Evolutionary conservation across 2,329 filamentous ascomycete genomes (phyloP).

Genomic region (Scedosporium dehoogii): DNA sequence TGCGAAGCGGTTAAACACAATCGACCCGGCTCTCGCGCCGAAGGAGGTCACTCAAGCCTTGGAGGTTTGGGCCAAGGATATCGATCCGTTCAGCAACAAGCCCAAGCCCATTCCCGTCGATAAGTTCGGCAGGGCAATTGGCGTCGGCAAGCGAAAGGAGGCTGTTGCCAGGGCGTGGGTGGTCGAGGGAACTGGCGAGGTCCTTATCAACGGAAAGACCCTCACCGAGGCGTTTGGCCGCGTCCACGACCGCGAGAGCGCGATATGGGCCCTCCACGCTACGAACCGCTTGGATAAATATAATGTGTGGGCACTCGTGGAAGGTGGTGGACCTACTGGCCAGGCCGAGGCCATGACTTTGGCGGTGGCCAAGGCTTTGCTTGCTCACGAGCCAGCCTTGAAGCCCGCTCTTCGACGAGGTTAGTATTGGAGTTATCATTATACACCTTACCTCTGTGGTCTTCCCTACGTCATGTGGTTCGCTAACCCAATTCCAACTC

Average conservation of each 20-base stretch:
- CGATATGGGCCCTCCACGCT: conserved; percentile 78
- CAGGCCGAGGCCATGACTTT: conserved; percentile 92
- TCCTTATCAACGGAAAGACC: conserved; percentile 83
- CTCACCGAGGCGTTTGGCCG: conserved; percentile 74
- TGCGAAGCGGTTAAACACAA: conserved; percentile 72
- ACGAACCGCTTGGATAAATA: conserved; percentile 88
- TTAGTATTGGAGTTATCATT: conserved; percentile 36
- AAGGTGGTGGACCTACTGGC: conserved; percentile 83
- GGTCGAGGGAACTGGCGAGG: conserved; percentile 86
- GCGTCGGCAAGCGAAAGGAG: conserved; percentile 77
- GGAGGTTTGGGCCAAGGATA: conserved; percentile 60
- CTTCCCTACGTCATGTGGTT: too few relatives aligned
- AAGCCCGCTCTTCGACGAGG: conserved; percentile 83
- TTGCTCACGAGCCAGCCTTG: conserved; percentile 85
- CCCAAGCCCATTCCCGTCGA: conserved; percentile 60
- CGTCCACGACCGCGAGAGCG: conserved; percentile 88
- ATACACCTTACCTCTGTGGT: too few relatives aligned
- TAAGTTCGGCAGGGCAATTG: conserved; percentile 65
- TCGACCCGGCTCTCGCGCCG: conserved; percentile 70
- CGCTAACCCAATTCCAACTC: conserved; percentile 26
- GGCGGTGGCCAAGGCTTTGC: conserved; percentile 76
- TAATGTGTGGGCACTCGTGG: conserved; percentile 81
- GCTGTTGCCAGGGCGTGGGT: conserved; percentile 77
- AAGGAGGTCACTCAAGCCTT: conserved; percentile 56
- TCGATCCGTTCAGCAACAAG: conserved; percentile 59